A percentile compares a stretch with the other conserved stretches of the same genome.
Conservation (phyloP, 805 yeast genomes). For the Candida coleopterorum region DNA sequence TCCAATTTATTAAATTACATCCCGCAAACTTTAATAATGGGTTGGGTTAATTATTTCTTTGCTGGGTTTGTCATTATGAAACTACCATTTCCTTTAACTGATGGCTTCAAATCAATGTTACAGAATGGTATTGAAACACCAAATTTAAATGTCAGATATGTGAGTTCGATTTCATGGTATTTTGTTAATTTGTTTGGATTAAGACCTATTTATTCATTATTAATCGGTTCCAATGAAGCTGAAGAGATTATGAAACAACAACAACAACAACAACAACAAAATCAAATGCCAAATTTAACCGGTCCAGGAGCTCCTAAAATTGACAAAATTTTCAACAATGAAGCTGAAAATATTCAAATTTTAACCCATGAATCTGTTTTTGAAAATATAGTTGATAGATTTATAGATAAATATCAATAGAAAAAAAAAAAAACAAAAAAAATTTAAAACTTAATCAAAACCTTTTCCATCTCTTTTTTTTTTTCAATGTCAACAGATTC, state of each 20-base stretch:
- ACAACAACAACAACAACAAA: constrained; percentile 27
- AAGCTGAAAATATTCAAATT: constrained; percentile 72
- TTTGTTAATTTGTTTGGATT: constrained; percentile 84
- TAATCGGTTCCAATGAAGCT: constrained; percentile 51
- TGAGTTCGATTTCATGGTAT: constrained; percentile 93
- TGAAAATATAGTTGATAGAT: constrained; percentile 59
- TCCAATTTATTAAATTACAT: constrained; percentile 77
- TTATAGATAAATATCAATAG: constrained; percentile 15
- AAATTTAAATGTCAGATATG: constrained; percentile 88
- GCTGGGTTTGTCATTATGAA: constrained; percentile 79
- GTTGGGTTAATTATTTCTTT: constrained; percentile 92
- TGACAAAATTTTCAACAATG: constrained; percentile 57
- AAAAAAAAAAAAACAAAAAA: constrained; percentile 1
- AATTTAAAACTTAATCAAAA: neutral
- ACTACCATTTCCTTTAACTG: constrained; percentile 87
- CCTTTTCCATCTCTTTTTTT: constrained; percentile 3
- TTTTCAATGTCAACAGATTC: too few species aligned
- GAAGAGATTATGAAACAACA: constrained; percentile 41
- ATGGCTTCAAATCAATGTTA: constrained; percentile 85
- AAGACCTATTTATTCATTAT: constrained; percentile 67
- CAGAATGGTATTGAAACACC: constrained; percentile 83
- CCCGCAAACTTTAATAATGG: constrained; percentile 93
- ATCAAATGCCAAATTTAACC: constrained; percentile 35
- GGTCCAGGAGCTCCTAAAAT: constrained; percentile 62
- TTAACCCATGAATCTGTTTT: constrained; percentile 48